These are phyloP conservation scores for Stereocaulon alpinum DNA, from an alignment of 495 filamentous ascomycete genomes.

Conservation along the genomic window DNA sequence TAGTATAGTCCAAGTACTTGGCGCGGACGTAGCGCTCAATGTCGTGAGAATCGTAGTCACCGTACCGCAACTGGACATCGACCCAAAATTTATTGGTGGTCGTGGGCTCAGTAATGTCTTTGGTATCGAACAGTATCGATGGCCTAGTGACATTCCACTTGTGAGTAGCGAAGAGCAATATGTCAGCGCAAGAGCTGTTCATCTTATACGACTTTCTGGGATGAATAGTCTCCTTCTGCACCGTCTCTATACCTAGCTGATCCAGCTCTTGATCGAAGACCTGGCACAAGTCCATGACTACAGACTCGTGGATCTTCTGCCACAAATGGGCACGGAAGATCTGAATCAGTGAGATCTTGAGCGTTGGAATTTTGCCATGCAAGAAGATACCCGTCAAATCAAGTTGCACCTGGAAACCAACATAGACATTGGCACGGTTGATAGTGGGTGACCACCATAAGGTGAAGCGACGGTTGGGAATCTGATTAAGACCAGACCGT, in stretches of 20 bases:
- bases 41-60: conserved; percentile 98
- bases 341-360: conserved; percentile 98
- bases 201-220: conserved; percentile 99
- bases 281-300: conserved; percentile 98
- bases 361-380: conserved; percentile 96
- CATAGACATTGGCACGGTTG: conserved; percentile 49
- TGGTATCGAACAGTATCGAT: conserved; percentile 88
- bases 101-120: conserved; percentile 89
- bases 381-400: conserved; percentile 99
- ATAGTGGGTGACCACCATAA: conserved; percentile 94
- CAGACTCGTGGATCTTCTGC: conserved; percentile 99
- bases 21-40: conserved; percentile 96
- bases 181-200: conserved; percentile 99
- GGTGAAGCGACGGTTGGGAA: conserved; percentile 98
- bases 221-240: conserved; percentile 99
- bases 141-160: conserved; percentile 98
- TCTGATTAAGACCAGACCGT: conserved; percentile 96
- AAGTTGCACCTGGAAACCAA: conserved; percentile 97
- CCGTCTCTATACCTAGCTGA: conserved; percentile 91
- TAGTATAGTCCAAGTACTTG: conserved; percentile 98
- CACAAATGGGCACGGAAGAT: conserved; percentile 99
- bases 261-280: conserved; percentile 99
- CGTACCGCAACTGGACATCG: conserved; percentile 95
- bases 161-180: conserved; percentile 92
- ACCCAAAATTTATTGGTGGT: conserved; percentile 99